Evolutionary conservation across 257 asterid species (phyloP).

Genomic region (Oldenlandia corymbosa): DNA sequence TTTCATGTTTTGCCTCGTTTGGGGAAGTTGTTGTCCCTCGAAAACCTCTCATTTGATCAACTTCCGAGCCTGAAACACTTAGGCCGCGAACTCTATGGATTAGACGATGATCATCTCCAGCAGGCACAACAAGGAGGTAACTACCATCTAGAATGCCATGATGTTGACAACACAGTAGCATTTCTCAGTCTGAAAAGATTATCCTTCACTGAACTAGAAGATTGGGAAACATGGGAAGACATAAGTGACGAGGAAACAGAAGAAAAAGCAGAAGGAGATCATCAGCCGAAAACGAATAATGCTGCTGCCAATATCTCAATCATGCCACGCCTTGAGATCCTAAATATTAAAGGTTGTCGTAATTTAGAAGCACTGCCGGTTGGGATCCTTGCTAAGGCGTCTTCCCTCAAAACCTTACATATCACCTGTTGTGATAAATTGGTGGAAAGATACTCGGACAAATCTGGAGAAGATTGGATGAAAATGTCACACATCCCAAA

Average conservation of each 20-base stretch:
- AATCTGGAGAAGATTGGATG: too few species aligned
- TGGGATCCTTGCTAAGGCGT: constrained; percentile 4
- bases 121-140: too few species aligned
- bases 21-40: background rate
- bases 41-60: background rate
- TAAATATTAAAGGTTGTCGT: background rate
- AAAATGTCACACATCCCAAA: too few species aligned
- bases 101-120: background rate
- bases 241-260: background rate
- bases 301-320: background rate
- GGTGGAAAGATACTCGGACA: too few species aligned
- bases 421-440: too few species aligned
- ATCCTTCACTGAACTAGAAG: background rate
- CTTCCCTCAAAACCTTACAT: background rate
- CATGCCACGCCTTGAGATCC: background rate
- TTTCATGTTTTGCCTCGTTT: background rate
- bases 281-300: too few species aligned
- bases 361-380: constrained; percentile 2
- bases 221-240: constrained; percentile 14
- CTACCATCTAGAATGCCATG: background rate
- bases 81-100: background rate
- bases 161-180: background rate
- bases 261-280: too few species aligned
- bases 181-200: constrained; percentile 3
- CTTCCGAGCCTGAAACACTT: background rate